phyloP scores from a whole-genome alignment of 2,329 filamentous ascomycete genomes.

The Ceratocystis eucalypticola region DNA sequence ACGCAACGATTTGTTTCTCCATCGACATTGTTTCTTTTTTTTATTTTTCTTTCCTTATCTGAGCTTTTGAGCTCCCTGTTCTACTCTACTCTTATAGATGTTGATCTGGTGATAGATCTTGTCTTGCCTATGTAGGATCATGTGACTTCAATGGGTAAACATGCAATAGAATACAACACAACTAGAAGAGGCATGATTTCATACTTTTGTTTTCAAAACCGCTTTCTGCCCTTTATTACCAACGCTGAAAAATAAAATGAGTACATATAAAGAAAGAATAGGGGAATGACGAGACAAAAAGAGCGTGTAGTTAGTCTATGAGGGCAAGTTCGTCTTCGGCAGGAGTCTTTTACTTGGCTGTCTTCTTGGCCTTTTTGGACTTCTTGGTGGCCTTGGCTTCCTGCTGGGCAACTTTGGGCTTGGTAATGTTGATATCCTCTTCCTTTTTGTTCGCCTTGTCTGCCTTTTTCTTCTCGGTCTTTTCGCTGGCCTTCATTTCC shows the following conservation, averaged over 20 bases:
- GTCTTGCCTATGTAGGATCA: background rate
- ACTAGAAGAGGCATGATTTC: background rate
- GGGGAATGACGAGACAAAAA: background rate
- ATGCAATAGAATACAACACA: too few relatives aligned
- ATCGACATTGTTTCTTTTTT: constrained; percentile 8
- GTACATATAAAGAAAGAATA: constrained; percentile 7
- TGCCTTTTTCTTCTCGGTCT: constrained; percentile 13
- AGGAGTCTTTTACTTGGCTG: background rate
- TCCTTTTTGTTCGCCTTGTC: constrained; percentile 18
- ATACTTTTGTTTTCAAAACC: constrained; percentile 21
- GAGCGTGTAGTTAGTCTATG: too few relatives aligned
- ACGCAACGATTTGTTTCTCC: constrained; percentile 14
- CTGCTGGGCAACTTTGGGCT: constrained; percentile 18
- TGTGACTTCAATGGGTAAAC: background rate
- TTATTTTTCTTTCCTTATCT: constrained; percentile 9
- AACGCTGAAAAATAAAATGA: constrained; percentile 14
- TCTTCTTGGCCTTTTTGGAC: constrained; percentile 20
- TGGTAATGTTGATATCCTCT: constrained; percentile 5
- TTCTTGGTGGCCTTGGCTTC: constrained; percentile 18
- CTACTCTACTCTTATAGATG: background rate
- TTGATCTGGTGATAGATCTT: background rate
- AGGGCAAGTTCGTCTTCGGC: background rate
- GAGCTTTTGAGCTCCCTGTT: background rate
- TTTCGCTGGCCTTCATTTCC: constrained; percentile 16
- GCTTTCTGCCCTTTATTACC: constrained; percentile 14